Evolutionary conservation across 2,329 filamentous ascomycete genomes (phyloP).

Genomic region (Cladophialophora exuberans): DNA sequence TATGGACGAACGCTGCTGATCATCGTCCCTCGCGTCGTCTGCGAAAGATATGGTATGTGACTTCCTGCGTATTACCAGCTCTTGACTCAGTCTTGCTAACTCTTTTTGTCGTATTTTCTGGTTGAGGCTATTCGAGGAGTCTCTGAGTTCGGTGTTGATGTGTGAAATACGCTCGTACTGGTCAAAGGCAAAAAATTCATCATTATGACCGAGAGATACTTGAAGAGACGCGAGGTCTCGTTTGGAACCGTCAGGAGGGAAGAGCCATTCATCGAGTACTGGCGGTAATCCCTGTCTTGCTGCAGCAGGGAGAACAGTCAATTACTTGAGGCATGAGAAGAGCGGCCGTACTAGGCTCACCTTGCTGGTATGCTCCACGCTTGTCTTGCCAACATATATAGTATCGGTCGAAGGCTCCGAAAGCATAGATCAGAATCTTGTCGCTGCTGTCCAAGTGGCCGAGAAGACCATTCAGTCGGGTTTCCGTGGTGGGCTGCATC

Average conservation of each 20-base stretch:
- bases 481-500: neutral
- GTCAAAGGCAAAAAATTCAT: slow-evolving; percentile 46
- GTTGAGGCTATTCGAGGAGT: slow-evolving; percentile 1
- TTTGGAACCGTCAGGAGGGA: slow-evolving; percentile 36
- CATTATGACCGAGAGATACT: slow-evolving; percentile 43
- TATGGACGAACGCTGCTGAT: neutral
- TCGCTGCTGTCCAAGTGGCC: slow-evolving; percentile 31
- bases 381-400: slow-evolving; percentile 45
- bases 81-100: neutral
- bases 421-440: slow-evolving; percentile 43
- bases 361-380: slow-evolving; percentile 41
- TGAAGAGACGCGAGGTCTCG: slow-evolving; percentile 42
- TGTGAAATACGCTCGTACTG: slow-evolving; percentile 42
- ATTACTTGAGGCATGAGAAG: neutral
- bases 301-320: slow-evolving; percentile 16
- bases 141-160: slow-evolving; percentile 25
- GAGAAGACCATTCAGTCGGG: slow-evolving; percentile 6
- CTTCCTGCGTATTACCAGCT: slow-evolving; percentile 6
- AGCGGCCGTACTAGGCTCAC: slow-evolving; percentile 26
- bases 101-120: neutral
- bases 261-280: slow-evolving; percentile 41
- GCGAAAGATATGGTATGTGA: slow-evolving; percentile 19
- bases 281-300: slow-evolving; percentile 42
- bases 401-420: slow-evolving; percentile 45
- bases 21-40: neutral